These are phyloP conservation scores for Sporobolomyces roseus DNA, from an alignment of 768 basidiomycete genomes.

Conservation along the genomic window DNA sequence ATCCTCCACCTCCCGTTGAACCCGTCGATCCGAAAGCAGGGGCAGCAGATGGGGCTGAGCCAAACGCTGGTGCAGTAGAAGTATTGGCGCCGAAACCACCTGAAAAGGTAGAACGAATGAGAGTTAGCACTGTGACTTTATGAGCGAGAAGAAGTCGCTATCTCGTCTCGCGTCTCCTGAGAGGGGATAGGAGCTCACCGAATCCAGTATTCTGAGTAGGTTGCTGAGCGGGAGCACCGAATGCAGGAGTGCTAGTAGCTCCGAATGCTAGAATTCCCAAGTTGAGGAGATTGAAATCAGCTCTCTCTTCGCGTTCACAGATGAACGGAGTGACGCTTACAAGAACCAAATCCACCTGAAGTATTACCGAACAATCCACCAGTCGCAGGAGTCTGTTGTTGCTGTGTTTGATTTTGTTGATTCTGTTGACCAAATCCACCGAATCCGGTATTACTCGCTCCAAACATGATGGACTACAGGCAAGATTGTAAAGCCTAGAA, in stretches of 20 bases:
- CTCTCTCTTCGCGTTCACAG: background rate
- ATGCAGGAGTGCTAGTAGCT: constrained; percentile 14
- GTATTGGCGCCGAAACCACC: constrained; percentile 35
- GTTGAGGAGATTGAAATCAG: background rate
- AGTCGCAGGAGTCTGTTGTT: constrained; percentile 4
- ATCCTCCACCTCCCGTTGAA: constrained; percentile 33
- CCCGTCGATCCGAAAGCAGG: constrained; percentile 28
- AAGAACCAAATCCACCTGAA: constrained; percentile 21
- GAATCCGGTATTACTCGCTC: constrained; percentile 17
- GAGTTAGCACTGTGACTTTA: too few species aligned
- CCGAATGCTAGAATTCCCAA: constrained; percentile 22
- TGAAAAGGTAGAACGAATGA: background rate
- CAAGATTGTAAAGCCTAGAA: background rate
- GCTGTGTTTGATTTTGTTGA: constrained; percentile 34
- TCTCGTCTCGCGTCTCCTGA: background rate
- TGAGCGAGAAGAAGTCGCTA: too few species aligned
- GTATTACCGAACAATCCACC: constrained; percentile 36
- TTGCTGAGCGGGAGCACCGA: constrained; percentile 26
- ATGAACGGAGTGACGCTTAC: constrained; percentile 6
- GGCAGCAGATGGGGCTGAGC: constrained; percentile 8
- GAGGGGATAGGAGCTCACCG: constrained; percentile 14
- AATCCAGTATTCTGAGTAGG: constrained; percentile 33
- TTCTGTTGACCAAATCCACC: constrained; percentile 38
- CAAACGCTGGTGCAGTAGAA: constrained; percentile 23
- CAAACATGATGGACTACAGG: constrained; percentile 17